phyloP scores from a whole-genome alignment of 345 rosid genomes.

The Kernera saxatilis region DNA sequence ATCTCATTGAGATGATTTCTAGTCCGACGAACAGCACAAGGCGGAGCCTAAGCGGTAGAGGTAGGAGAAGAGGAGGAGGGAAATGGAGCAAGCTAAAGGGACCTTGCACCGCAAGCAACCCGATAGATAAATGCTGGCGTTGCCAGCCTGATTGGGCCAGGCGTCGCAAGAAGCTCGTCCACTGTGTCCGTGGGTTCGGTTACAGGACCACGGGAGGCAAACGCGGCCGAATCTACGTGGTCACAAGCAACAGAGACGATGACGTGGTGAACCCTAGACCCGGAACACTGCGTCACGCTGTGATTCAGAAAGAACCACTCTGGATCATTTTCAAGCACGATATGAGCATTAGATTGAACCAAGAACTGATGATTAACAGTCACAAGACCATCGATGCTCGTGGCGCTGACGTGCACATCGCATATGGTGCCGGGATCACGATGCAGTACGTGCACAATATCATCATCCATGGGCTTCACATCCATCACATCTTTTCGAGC shows the following conservation, averaged over 20 bases:
- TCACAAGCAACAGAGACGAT: slow-evolving; percentile 49
- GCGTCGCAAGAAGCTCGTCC: slow-evolving; percentile 51
- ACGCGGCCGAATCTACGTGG: slow-evolving; percentile 47
- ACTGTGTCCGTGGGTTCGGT: slow-evolving; percentile 69
- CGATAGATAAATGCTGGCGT: slow-evolving; percentile 84
- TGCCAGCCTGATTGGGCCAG: slow-evolving; percentile 59
- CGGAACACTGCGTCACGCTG: slow-evolving; percentile 64
- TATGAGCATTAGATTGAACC: slow-evolving; percentile 57
- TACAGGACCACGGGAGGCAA: slow-evolving; percentile 58
- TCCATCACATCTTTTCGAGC: slow-evolving; percentile 46
- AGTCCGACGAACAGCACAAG: slow-evolving; percentile 45
- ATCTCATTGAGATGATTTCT: slow-evolving; percentile 14
- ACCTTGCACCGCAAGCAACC: slow-evolving; percentile 70
- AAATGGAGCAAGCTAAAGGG: slow-evolving; percentile 33
- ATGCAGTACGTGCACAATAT: slow-evolving; percentile 50
- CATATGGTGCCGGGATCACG: slow-evolving; percentile 64
- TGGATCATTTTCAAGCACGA: slow-evolving; percentile 56
- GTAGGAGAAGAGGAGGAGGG: slow-evolving; percentile 13
- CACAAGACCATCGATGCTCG: slow-evolving; percentile 83
- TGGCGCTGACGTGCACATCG: slow-evolving; percentile 55
- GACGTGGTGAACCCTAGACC: slow-evolving; percentile 52
- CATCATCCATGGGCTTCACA: slow-evolving; percentile 63
- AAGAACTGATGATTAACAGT: slow-evolving; percentile 55
- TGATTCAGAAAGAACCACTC: slow-evolving; percentile 51
- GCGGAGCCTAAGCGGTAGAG: slow-evolving; percentile 33